Evolutionary conservation across 2,329 filamentous ascomycete species (phyloP).

Genomic region (Fusarium sp.): DNA sequence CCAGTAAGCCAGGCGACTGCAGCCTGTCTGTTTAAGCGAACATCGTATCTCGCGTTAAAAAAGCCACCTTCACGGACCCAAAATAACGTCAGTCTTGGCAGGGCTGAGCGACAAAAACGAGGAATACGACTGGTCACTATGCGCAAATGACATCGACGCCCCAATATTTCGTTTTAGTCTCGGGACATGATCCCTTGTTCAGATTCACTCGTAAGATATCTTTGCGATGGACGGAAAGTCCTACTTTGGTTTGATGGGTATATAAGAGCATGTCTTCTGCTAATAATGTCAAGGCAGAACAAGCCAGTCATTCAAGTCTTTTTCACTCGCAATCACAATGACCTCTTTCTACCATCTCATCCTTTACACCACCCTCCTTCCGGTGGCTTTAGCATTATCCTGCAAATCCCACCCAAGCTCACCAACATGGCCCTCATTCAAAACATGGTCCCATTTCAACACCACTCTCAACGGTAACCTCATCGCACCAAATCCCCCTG

Average conservation of each 20-base stretch:
- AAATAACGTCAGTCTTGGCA: conserved; percentile 9
- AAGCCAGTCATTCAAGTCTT: no score
- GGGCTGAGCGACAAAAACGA: conserved; percentile 32
- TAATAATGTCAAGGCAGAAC: no score
- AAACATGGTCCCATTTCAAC: conserved; percentile 60
- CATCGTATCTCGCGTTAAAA: conserved; percentile 18
- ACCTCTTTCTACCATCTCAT: background rate
- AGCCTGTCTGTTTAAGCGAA: background rate
- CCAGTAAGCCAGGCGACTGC: background rate
- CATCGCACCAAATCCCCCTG: no score
- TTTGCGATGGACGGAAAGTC: background rate
- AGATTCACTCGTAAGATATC: background rate
- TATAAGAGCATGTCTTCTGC: background rate
- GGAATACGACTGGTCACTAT: conserved; percentile 27
- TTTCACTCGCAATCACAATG: conserved; percentile 25
- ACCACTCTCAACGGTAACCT: conserved; percentile 56
- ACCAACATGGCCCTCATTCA: conserved; percentile 59
- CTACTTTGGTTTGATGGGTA: background rate
- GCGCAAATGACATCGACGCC: conserved; percentile 4
- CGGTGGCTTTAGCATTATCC: background rate
- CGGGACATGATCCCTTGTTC: conserved; percentile 30
- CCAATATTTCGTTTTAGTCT: conserved; percentile 19
- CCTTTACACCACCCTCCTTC: background rate
- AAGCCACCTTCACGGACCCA: conserved; percentile 20
- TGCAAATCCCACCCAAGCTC: conserved; percentile 63